Evolutionary conservation across 2,329 filamentous ascomycete species (phyloP).

Genomic region (Pseudocercospora cruenta): DNA sequence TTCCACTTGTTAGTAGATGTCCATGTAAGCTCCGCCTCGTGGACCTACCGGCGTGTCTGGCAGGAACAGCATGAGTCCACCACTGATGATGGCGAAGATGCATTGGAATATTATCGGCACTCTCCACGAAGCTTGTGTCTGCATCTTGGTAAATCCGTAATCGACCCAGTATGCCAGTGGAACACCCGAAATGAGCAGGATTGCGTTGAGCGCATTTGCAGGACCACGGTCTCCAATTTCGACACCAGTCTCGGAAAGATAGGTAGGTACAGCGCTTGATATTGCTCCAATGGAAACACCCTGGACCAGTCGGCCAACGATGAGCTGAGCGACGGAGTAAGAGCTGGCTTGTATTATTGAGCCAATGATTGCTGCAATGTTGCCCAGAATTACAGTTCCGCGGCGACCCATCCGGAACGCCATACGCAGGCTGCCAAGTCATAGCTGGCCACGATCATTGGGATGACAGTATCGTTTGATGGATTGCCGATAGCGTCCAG

Average conservation of each 20-base stretch:
- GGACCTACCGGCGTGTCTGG: slow-evolving; percentile 20
- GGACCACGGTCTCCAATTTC: slow-evolving; percentile 24
- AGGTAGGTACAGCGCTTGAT: slow-evolving; percentile 41
- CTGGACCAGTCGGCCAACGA: slow-evolving; percentile 51
- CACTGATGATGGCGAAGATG: slow-evolving; percentile 23
- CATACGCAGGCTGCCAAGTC: slow-evolving; percentile 52
- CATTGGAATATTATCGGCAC: slow-evolving; percentile 23
- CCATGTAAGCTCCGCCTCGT: too few relatives aligned
- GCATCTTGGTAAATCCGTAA: slow-evolving; percentile 19
- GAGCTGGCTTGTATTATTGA: slow-evolving; percentile 42
- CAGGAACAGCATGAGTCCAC: slow-evolving; percentile 29
- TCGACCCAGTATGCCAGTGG: slow-evolving; percentile 25
- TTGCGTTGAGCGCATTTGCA: slow-evolving; percentile 17
- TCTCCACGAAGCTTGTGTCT: slow-evolving; percentile 17
- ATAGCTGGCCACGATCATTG: slow-evolving; percentile 33
- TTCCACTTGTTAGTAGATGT: background rate
- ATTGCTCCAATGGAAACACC: slow-evolving; percentile 51
- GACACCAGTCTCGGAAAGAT: slow-evolving; percentile 45
- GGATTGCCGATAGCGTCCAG: slow-evolving; percentile 30
- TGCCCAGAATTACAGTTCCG: slow-evolving; percentile 51
- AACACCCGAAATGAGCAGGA: slow-evolving; percentile 21
- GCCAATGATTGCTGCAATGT: slow-evolving; percentile 53
- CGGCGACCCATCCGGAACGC: slow-evolving; percentile 55
- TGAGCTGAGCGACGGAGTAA: slow-evolving; percentile 47
- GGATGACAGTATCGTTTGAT: slow-evolving; percentile 29